Conservation (phyloP, 768 basidiomycete genomes). For the Lentinula boryana region DNA sequence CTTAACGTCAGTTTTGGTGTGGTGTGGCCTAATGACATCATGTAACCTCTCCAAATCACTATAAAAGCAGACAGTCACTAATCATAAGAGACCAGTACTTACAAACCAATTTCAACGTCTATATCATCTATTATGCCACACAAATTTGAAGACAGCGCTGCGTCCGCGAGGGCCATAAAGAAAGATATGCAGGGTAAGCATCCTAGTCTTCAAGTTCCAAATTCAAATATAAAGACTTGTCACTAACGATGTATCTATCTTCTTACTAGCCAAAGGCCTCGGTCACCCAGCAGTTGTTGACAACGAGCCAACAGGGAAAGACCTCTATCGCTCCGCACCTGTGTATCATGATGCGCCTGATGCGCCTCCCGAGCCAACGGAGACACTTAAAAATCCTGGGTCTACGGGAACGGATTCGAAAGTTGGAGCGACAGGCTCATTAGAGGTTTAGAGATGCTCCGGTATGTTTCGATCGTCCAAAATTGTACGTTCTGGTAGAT, state of each 20-base stretch:
- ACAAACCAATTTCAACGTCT: background rate
- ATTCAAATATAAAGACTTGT: too few relatives aligned
- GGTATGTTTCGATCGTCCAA: background rate
- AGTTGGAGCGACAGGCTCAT: background rate
- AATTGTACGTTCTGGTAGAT: background rate
- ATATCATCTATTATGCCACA: background rate
- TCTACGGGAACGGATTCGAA: background rate
- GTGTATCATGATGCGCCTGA: background rate
- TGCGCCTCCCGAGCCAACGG: background rate
- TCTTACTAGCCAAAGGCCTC: background rate
- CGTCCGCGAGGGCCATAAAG: background rate
- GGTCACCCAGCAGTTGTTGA: background rate
- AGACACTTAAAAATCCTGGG: background rate
- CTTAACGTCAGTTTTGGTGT: too few relatives aligned
- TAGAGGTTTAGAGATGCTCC: slow-evolving; percentile 1
- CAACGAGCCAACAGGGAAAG: background rate
- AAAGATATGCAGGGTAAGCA: slow-evolving; percentile 1
- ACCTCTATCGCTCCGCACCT: background rate
- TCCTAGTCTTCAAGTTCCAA: background rate
- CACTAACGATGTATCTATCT: background rate
- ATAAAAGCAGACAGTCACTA: too few relatives aligned
- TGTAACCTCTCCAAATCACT: background rate
- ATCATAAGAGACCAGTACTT: too few relatives aligned
- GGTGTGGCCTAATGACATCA: too few relatives aligned
- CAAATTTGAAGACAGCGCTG: slow-evolving; percentile 3